These are phyloP conservation scores for Castanopsis chinensis DNA, from an alignment of 306 rosid genomes.

Conservation along the genomic window DNA sequence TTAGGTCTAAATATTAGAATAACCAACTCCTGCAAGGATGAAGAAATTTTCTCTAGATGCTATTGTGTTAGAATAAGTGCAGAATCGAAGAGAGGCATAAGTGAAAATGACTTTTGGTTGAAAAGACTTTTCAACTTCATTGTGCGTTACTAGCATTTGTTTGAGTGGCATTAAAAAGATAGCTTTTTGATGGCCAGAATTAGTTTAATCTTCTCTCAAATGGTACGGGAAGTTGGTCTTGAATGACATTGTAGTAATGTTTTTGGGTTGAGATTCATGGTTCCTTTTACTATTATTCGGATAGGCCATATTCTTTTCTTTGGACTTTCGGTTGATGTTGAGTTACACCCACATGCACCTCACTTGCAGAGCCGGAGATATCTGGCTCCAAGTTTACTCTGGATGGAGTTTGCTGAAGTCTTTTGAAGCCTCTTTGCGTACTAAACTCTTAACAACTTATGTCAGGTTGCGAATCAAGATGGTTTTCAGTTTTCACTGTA, in stretches of 20 bases:
- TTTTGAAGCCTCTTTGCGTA: neutral
- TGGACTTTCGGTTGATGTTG: neutral
- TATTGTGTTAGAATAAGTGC: neutral
- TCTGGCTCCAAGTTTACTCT: neutral
- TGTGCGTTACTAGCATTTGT: neutral
- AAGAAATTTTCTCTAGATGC: neutral
- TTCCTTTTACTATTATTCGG: neutral
- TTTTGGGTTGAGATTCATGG: neutral
- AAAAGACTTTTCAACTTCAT: neutral
- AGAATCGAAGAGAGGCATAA: neutral
- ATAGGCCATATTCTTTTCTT: slow-evolving; percentile 1
- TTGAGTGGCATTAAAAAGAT: neutral
- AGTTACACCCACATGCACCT: neutral
- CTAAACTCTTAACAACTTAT: neutral
- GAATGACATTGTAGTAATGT: neutral
- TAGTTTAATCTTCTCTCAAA: neutral
- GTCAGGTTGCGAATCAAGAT: neutral
- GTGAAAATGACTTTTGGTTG: neutral
- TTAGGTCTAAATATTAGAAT: slow-evolving; percentile 1
- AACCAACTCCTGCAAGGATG: neutral
- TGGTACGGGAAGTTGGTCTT: neutral
- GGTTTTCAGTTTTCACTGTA: neutral
- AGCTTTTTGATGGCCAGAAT: neutral
- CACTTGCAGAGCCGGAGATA: slow-evolving; percentile 30
- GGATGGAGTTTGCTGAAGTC: slow-evolving; percentile 10